Percentiles rank a stretch among this genome's conserved stretches.
Conservation (phyloP, 257 asterid species). For the Nicotiana obtusifolia region DNA sequence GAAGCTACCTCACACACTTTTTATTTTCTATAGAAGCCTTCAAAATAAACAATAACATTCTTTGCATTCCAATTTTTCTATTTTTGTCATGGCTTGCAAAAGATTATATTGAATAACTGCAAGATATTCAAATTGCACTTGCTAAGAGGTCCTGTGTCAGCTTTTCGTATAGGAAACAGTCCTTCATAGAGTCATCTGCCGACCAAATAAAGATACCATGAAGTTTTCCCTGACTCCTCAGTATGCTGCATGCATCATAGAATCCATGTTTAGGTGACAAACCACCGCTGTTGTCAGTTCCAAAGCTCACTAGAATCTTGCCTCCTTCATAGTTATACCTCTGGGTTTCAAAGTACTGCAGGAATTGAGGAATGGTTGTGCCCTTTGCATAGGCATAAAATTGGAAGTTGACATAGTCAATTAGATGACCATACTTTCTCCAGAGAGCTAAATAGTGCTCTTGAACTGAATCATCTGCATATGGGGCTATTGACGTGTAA, state of each 20-base stretch:
- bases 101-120: not conserved
- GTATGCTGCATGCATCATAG: conserved; percentile 46
- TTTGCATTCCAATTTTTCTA: not conserved
- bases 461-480: conserved; percentile 36
- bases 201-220: conserved; percentile 79
- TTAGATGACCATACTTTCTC: conserved; percentile 48
- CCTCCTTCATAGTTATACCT: conserved; percentile 52
- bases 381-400: conserved; percentile 50
- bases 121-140: conserved; percentile 10
- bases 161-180: conserved; percentile 40
- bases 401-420: conserved; percentile 74
- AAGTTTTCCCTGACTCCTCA: conserved; percentile 50
- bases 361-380: conserved; percentile 50
- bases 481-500: conserved; percentile 66
- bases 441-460: conserved; percentile 60
- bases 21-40: not conserved
- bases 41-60: not conserved
- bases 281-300: conserved; percentile 65
- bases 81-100: not conserved
- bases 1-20: not conserved
- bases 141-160: conserved; percentile 53
- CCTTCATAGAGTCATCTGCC: conserved; percentile 72
- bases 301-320: conserved; percentile 50
- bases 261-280: conserved; percentile 57
- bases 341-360: conserved; percentile 49